These are phyloP conservation scores for Vanderwaltozyma polyspora DNA, from an alignment of 805 yeast genomes.

Conservation along the genomic window DNA sequence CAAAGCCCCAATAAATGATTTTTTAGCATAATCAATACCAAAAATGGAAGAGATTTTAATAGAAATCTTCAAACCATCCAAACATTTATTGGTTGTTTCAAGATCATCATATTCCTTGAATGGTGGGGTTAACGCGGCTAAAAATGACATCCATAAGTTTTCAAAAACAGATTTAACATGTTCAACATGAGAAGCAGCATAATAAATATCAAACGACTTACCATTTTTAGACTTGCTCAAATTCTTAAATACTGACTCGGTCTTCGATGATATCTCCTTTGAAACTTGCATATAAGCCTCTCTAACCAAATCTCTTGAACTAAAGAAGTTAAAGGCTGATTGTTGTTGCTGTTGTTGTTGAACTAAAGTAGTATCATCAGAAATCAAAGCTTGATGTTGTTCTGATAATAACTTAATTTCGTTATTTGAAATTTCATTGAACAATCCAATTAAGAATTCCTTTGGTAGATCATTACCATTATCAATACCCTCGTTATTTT, in stretches of 20 bases:
- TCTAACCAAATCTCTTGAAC: conserved; percentile 56
- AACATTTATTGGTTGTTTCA: conserved; percentile 53
- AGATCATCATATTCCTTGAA: conserved; percentile 78
- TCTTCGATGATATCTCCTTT: conserved; percentile 77
- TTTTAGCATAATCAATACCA: conserved; percentile 72
- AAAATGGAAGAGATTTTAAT: conserved; percentile 76
- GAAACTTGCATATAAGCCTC: conserved; percentile 92
- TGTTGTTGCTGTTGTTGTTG: conserved; percentile 27
- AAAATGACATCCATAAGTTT: conserved; percentile 90
- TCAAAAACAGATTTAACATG: conserved; percentile 92
- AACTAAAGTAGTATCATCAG: conserved; percentile 41
- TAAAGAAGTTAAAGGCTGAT: conserved; percentile 46
- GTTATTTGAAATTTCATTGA: conserved; percentile 63
- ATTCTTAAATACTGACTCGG: conserved; percentile 69
- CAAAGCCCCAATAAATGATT: conserved; percentile 81
- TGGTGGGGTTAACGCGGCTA: conserved; percentile 91
- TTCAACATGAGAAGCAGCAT: conserved; percentile 76
- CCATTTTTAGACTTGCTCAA: conserved; percentile 40
- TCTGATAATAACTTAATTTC: conserved; percentile 90
- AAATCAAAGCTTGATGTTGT: conserved; percentile 79
- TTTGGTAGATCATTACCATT: conserved; percentile 77
- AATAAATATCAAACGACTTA: conserved; percentile 42
- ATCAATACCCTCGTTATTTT: conserved; percentile 84
- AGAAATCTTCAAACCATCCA: conserved; percentile 79
- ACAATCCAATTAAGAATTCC: conserved; percentile 58